Evolutionary conservation across 257 asterid genomes (phyloP), one percentile per base, ranked within the genome.

Genomic region (Primulina tabacum): DNA sequence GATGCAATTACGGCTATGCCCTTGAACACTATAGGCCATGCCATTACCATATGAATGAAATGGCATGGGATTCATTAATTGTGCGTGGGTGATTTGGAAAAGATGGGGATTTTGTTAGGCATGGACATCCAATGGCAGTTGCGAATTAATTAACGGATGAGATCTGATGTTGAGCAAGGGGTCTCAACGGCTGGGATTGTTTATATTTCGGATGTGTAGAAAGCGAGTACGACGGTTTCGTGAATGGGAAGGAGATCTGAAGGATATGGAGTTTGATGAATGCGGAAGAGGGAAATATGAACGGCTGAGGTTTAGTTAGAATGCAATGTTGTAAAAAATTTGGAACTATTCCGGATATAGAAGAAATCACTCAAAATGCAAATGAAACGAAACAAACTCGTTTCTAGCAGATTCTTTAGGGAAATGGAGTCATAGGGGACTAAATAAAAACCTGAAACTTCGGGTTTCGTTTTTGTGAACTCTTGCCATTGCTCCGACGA

Each of bases 71-170:
- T 20, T 61, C 35, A 28, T 7, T 66, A 57, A 63, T n/a, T 64
- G 57, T n/a, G n/a, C 24, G 73, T 59, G 86, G 89, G 75, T 73
- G 75, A 38, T 28, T 55, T 32, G 1, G 84, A 78, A 68, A 83
- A 38, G 63, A 40, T 12, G 69, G 57, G 72, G 82, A 74, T 67
- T 76, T 78, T 69, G 71, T 52, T 34, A 30, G 37, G 20, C 76
- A 47, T 68, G 80, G 88, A 87, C 68, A 86, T 84, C 87, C 87
- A 71, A 77, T 52, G 85, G 79, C 71, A 43, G 28, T 60, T 75
- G 68, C 21, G 65, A 53, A 24, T 57, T 24, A 73, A 63, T 79
- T 57, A 80, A 76, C 92, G 85, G 85, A 66, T 79, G 80, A 78
- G 93, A 85, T 87, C 83, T 68, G 9, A 66, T 62, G 34, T 6